phyloP scores from a whole-genome alignment of 2,329 filamentous ascomycete species.

The Colletotrichum spinosum region DNA sequence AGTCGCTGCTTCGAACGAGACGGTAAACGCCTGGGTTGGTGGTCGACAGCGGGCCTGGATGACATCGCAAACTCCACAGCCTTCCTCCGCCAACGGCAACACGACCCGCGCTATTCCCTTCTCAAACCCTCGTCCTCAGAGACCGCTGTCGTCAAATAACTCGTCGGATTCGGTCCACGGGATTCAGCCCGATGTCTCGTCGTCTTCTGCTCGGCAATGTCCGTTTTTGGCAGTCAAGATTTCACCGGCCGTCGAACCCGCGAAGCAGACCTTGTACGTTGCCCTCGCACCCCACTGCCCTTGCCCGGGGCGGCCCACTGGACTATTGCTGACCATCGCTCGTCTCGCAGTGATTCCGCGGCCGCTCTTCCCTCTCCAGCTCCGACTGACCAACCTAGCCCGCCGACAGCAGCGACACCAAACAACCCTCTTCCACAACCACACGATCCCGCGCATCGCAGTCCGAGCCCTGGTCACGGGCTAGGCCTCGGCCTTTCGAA shows the following conservation, averaged over 20 bases:
- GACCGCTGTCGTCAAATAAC: background rate
- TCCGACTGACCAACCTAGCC: slow-evolving; percentile 70
- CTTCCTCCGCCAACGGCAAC: slow-evolving; percentile 3
- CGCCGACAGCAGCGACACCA: slow-evolving; percentile 47
- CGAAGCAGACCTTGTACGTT: slow-evolving; percentile 19
- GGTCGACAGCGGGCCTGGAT: slow-evolving; percentile 50
- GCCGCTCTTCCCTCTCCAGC: slow-evolving; percentile 70
- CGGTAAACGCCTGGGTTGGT: slow-evolving; percentile 52
- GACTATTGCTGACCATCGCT: slow-evolving; percentile 10
- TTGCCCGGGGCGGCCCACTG: background rate
- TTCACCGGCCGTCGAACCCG: background rate
- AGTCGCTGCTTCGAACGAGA: slow-evolving; percentile 55
- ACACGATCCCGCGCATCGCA: slow-evolving; percentile 48
- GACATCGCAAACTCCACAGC: slow-evolving; percentile 11
- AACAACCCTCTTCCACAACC: slow-evolving; percentile 39
- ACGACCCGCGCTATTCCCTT: background rate
- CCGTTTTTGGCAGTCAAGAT: slow-evolving; percentile 3
- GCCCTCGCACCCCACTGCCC: slow-evolving; percentile 9
- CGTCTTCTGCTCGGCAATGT: background rate
- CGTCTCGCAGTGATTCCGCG: slow-evolving; percentile 32
- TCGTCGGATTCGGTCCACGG: background rate
- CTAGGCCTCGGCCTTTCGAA: background rate
- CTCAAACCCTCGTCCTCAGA: background rate
- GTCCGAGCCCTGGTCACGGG: background rate
- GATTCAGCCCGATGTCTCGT: background rate